Evolutionary conservation across 106 monocot genomes (phyloP), one percentile per base, ranked within the genome.

Genomic region (Allium cepa): DNA sequence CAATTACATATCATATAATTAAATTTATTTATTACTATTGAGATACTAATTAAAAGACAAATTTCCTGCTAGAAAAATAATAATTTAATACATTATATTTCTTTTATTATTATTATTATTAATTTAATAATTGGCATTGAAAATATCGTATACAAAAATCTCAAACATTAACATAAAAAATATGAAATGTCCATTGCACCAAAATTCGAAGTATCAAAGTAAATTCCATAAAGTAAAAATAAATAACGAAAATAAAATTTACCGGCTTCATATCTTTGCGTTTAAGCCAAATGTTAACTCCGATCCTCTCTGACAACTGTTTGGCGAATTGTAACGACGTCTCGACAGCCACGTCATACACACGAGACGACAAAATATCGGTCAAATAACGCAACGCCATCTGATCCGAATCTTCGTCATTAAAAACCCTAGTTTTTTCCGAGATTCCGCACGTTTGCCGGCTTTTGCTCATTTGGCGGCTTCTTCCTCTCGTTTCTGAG

Each of bases 261-360:
- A 93, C 88, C 17, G 85, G 88, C 65, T 93, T 88, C 76, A 93
- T 53, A 53, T 93, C 91, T 78, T 96, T 91, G 12, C 92, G 63
- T 80, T 96, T 96, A 75, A 96, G 83, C 79, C 69, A 88, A 45
- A 96, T 13, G 63, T 82, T 69, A 28, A 80, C 76, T 11, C 88
- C 92, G 66, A 96, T 72, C 69, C 82, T 81, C 71, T 88, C 62
- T 2, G 91, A 96, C 4, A 92, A 79, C 81, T 92, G 91, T 13
- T 83, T 63, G 0, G 96, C 96, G 4, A 75, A 47, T 62, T 96
- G 84, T 53, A 96, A 77, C 13, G 96, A 91, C 26, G 92, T 88
- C 72, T 96, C 96, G 26, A 88, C 79, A 8, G 91, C 92, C 12
- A 96, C 96, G 28, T 96, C 96, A 64, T 96, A 96, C 51, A 86